phyloP scores from a whole-genome alignment of 495 filamentous ascomycete species.

The Annulohypoxylon moriforme region DNA sequence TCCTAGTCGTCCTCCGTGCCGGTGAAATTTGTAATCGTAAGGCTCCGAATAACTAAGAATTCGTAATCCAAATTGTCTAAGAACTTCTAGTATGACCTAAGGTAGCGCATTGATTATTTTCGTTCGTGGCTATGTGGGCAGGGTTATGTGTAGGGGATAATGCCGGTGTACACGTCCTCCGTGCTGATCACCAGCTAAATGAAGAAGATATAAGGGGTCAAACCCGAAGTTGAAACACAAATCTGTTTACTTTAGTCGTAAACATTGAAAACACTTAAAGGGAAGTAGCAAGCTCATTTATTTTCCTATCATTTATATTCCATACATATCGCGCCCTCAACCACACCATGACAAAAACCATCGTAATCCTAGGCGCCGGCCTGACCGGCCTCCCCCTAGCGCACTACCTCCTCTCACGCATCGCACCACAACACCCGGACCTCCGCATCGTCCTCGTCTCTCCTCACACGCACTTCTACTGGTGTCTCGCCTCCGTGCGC shows the following conservation, averaged over 20 bases:
- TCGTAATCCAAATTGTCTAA: neutral
- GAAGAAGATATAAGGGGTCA: neutral
- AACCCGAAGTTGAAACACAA: neutral
- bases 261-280: neutral
- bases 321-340: too few relatives aligned
- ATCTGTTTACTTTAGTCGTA: neutral
- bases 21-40: neutral
- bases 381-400: slow-evolving; percentile 68
- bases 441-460: slow-evolving; percentile 7
- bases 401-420: slow-evolving; percentile 56
- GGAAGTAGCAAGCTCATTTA: neutral
- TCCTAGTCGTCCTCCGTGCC: neutral
- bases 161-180: neutral
- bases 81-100: neutral
- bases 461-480: slow-evolving; percentile 13
- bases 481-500: slow-evolving; percentile 11
- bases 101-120: neutral
- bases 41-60: neutral
- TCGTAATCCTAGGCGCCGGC: slow-evolving; percentile 75
- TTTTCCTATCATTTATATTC: neutral
- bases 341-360: slow-evolving; percentile 54
- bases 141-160: neutral
- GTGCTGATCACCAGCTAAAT: neutral
- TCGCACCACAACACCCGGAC: neutral
- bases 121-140: too few relatives aligned